phyloP scores from a whole-genome alignment of 352 stramenopile genomes.

The Thalassiosira sp. region DNA sequence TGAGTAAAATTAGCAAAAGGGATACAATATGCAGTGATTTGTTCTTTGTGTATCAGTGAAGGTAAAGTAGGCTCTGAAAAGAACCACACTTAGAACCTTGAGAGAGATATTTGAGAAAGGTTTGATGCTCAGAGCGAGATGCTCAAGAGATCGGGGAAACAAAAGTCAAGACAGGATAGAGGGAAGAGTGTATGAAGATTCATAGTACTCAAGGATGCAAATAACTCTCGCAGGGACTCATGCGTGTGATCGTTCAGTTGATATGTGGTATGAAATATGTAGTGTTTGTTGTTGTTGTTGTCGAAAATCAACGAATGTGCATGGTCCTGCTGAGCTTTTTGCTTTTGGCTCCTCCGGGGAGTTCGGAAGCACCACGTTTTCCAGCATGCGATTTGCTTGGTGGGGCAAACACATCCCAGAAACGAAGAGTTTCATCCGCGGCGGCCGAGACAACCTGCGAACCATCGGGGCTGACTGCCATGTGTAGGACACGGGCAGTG shows the following conservation, averaged over 20 bases:
- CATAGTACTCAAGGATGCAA: slow-evolving; percentile 8
- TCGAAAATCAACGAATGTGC: slow-evolving; percentile 63
- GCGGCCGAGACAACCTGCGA: slow-evolving; percentile 94
- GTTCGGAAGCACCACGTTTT: slow-evolving; percentile 52
- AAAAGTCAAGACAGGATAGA: slow-evolving; percentile 19
- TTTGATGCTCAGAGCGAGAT: slow-evolving; percentile 41
- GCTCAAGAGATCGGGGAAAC: slow-evolving; percentile 25
- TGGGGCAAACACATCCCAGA: slow-evolving; percentile 98
- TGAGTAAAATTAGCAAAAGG: no score
- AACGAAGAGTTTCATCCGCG: slow-evolving; percentile 98
- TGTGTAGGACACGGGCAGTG: slow-evolving; percentile 92
- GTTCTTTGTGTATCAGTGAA: slow-evolving; percentile 53
- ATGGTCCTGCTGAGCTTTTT: slow-evolving; percentile 71
- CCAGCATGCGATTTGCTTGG: slow-evolving; percentile 43
- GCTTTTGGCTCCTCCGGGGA: slow-evolving; percentile 45
- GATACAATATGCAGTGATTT: no score
- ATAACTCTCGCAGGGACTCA: slow-evolving; percentile 44
- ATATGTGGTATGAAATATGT: slow-evolving; percentile 11
- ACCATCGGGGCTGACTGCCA: slow-evolving; percentile 94
- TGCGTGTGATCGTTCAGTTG: slow-evolving; percentile 36
- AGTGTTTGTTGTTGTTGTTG: slow-evolving; percentile 6
- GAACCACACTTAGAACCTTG: slow-evolving; percentile 53
- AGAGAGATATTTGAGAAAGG: slow-evolving; percentile 36
- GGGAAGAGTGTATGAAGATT: not conserved
- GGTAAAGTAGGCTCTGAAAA: slow-evolving; percentile 56